Evolutionary conservation across 2,329 filamentous ascomycete genomes (phyloP).

Genomic region (Aspergillus aculeatinus): DNA sequence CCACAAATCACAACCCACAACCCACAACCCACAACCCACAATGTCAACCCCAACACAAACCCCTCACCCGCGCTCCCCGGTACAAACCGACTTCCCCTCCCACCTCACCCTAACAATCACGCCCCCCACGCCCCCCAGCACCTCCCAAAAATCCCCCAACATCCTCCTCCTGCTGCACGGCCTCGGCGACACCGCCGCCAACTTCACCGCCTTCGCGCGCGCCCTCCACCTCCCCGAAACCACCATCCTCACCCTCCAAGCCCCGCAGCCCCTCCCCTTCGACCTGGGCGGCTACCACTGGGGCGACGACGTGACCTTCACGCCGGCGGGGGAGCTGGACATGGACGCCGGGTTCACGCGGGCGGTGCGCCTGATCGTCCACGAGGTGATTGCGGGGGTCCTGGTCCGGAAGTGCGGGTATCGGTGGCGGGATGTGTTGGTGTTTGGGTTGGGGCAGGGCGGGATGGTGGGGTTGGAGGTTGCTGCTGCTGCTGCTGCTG

Average conservation of each 20-base stretch:
- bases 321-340: conserved; percentile 56
- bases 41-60: no score
- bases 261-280: conserved; percentile 67
- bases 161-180: conserved; percentile 81
- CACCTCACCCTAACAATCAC: conserved; percentile 42
- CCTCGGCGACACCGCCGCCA: conserved; percentile 70
- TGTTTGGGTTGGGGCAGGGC: conserved; percentile 69
- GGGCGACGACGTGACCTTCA: conserved; percentile 65
- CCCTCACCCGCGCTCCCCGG: conserved; percentile 37
- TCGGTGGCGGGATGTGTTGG: conserved; percentile 57
- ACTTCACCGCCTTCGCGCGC: conserved; percentile 68
- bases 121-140: conserved; percentile 38
- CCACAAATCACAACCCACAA: no score
- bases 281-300: conserved; percentile 67
- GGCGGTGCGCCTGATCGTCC: conserved; percentile 49
- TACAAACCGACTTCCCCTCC: conserved; percentile 48
- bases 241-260: conserved; percentile 71
- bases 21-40: no score
- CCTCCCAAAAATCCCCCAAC: conserved; percentile 56
- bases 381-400: conserved; percentile 52
- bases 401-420: conserved; percentile 61
- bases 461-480: conserved; percentile 61
- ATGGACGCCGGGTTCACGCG: conserved; percentile 61
- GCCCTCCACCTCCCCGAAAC: conserved; percentile 75
- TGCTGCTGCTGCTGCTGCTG: neutral